These are phyloP conservation scores for Colletotrichum noveboracense DNA, from an alignment of 2,329 filamentous ascomycete genomes.

Conservation along the genomic window DNA sequence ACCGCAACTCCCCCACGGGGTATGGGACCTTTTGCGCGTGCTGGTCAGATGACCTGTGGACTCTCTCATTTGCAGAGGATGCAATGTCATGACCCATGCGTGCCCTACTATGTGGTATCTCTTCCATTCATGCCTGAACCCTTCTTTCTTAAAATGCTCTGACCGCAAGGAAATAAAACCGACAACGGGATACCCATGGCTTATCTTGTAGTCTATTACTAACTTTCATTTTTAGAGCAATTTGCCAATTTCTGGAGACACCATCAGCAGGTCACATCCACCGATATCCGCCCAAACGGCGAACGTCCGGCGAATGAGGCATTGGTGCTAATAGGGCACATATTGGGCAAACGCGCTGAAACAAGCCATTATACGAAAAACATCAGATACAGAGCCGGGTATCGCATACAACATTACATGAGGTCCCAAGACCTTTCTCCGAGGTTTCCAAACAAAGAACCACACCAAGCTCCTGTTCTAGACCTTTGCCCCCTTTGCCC, in stretches of 20 bases:
- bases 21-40: not conserved
- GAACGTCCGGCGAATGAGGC: not conserved
- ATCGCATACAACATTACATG: not conserved
- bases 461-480: not conserved
- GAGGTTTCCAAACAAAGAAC: not conserved
- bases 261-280: not conserved
- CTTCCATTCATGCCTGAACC: not conserved
- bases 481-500: not conserved
- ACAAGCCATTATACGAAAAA: not conserved
- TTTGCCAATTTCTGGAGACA: not conserved
- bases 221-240: not conserved
- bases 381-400: not conserved
- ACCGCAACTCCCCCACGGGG: not conserved
- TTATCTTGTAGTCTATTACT: not conserved
- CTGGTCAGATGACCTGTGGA: not conserved
- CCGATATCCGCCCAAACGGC: not conserved
- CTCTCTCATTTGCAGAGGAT: not conserved
- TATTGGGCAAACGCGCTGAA: not conserved
- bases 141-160: not conserved
- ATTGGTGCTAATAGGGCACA: not conserved
- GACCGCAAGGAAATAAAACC: not conserved
- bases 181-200: not conserved
- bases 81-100: not conserved
- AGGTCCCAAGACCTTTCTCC: not conserved
- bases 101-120: not conserved